phyloP scores from a whole-genome alignment of 768 basidiomycete genomes.

The Phylloporus scabripes region DNA sequence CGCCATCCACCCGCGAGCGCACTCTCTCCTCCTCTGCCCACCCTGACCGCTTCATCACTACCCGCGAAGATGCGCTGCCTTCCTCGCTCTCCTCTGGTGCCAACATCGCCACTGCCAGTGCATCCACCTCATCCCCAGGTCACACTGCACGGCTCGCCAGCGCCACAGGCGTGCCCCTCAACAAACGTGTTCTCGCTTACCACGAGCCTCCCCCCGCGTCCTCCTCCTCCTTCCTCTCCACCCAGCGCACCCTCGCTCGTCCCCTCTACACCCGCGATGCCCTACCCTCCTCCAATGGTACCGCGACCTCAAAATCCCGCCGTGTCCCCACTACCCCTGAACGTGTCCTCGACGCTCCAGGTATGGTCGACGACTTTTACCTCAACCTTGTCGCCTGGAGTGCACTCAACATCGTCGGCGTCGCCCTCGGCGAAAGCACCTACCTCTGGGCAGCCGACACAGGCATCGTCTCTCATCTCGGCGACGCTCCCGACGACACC shows the following conservation, averaged over 20 bases:
- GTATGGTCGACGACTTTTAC: constrained; percentile 93
- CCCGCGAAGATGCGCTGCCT: constrained; percentile 51
- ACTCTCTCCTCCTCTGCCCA: constrained; percentile 34
- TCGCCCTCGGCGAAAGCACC: constrained; percentile 79
- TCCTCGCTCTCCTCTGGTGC: constrained; percentile 59
- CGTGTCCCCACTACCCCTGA: constrained; percentile 85
- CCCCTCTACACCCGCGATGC: constrained; percentile 70
- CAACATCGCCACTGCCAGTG: constrained; percentile 31
- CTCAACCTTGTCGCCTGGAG: constrained; percentile 93
- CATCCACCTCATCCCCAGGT: constrained; percentile 58
- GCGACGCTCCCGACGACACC: constrained; percentile 67
- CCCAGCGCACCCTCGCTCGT: constrained; percentile 71
- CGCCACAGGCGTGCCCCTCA: constrained; percentile 70
- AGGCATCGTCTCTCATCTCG: constrained; percentile 73
- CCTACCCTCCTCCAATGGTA: constrained; percentile 57
- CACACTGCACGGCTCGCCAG: constrained; percentile 75
- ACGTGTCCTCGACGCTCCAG: constrained; percentile 93
- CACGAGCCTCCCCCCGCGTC: constrained; percentile 81
- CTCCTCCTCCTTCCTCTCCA: constrained; percentile 66
- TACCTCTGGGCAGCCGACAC: constrained; percentile 95
- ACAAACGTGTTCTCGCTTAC: constrained; percentile 81
- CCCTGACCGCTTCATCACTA: constrained; percentile 71
- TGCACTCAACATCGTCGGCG: constrained; percentile 77
- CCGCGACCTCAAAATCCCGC: constrained; percentile 63
- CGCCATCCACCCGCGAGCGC: constrained; percentile 48